Evolutionary conservation across 1,139 yeast species (phyloP).

Genomic region (Lodderomyces pseudojiufengensis): DNA sequence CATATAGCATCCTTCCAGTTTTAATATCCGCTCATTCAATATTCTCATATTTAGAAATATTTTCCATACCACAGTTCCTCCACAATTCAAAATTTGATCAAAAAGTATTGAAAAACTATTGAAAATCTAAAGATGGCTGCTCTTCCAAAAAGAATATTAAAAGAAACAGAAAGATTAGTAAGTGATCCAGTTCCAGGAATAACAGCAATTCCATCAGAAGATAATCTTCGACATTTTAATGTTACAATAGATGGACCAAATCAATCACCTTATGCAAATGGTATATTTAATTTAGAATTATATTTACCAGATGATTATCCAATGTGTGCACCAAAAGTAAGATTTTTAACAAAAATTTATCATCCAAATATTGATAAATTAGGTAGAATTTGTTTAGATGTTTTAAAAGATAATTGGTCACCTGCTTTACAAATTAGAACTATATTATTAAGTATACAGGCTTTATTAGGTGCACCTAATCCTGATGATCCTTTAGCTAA

Average conservation of each 20-base stretch:
- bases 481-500: slow-evolving; percentile 98
- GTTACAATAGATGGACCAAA: slow-evolving; percentile 84
- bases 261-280: slow-evolving; percentile 79
- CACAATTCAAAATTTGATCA: too few relatives aligned
- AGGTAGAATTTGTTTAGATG: slow-evolving; percentile 94
- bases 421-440: slow-evolving; percentile 97
- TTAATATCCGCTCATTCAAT: too few relatives aligned
- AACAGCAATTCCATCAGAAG: slow-evolving; percentile 88
- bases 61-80: too few relatives aligned
- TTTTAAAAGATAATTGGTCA: slow-evolving; percentile 90
- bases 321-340: slow-evolving; percentile 88
- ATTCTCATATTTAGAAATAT: too few relatives aligned
- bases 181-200: slow-evolving; percentile 98
- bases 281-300: slow-evolving; percentile 71
- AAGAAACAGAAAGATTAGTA: slow-evolving; percentile 88
- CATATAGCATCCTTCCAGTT: too few relatives aligned
- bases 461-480: slow-evolving; percentile 90
- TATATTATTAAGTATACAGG: slow-evolving; percentile 88
- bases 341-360: slow-evolving; percentile 88
- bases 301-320: slow-evolving; percentile 89
- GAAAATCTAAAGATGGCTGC: slow-evolving; percentile 57
- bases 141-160: slow-evolving; percentile 84
- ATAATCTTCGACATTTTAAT: slow-evolving; percentile 86
- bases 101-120: too few relatives aligned
- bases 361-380: slow-evolving; percentile 95